Conservation (phyloP, 306 rosid genomes). For the Luffa aegyptiaca region DNA sequence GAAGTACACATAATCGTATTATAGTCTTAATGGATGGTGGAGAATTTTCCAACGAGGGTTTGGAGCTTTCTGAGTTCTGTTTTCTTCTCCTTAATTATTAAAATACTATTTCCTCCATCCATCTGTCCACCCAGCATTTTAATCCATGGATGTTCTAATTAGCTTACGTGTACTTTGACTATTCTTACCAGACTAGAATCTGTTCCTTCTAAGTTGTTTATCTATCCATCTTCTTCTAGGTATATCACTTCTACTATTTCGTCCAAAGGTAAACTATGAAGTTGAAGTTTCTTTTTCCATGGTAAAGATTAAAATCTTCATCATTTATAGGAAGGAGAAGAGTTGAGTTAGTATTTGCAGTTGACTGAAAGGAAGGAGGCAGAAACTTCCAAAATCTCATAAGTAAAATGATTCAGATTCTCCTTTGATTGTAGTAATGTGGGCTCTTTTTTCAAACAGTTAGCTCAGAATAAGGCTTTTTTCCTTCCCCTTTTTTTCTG, state of each 20-base stretch:
- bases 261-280: not conserved
- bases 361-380: not conserved
- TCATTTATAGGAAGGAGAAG: not conserved
- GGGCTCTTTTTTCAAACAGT: not conserved
- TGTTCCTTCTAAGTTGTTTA: no score
- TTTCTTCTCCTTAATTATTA: not conserved
- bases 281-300: not conserved
- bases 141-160: no score
- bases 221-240: not conserved
- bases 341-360: not conserved
- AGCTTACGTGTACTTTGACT: no score
- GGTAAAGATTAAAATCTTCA: no score
- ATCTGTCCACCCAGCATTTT: not conserved
- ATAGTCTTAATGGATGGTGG: not conserved
- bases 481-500: not conserved
- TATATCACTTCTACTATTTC: not conserved
- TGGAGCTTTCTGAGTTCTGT: not conserved
- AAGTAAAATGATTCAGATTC: not conserved
- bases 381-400: constrained; percentile 2
- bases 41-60: not conserved
- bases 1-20: constrained; percentile 2
- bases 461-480: not conserved
- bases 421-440: not conserved
- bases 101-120: not conserved
- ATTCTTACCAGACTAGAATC: no score